Evolutionary conservation across 352 stramenopile genomes (phyloP), one percentile per base, ranked within the genome.

Genomic region (Aphanomyces astaci): DNA sequence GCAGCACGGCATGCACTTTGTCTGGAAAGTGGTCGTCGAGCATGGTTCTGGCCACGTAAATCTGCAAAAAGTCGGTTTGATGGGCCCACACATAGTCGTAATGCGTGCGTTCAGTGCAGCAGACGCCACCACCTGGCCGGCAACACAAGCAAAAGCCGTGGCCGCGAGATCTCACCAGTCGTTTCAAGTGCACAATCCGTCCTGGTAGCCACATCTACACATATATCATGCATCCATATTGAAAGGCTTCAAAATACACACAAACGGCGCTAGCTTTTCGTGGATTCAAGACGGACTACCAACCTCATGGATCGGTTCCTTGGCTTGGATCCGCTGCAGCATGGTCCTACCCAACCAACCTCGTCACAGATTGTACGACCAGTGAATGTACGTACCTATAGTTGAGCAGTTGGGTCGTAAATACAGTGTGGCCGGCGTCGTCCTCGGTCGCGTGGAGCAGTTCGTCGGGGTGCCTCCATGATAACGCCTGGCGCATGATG

Each of bases 1-100:
- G 79, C 5, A 95, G 77, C 49, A 95, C 86, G 66, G 86, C 82
- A 71, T 95, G 84, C 3, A 95, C 85, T 66, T 94, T 95, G 74
- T 95, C 85, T 0, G 86, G 85, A 55, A 95, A 95, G 64, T 95
- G 87, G 54, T 95, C 85, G 73, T 93, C 85, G 24, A 95, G 74
- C 85, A 95, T 95, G 28, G 85, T 93, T 24, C 85, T 84, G 15
- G 78, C 81, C 28, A 95, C 92, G 55, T 80, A 76, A 40, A 94
- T 92, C 55, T 76, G 81, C 63, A 77, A 73, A 63, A 94, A 94
- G 51, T 85, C 70, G 4, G 78, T 78, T 43, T 76, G 72, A 0
- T 72, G 75, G 15, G 82, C 78, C 86, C 86, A 94, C 15, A 72
- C 74, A 65, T 84, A 92, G 32, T 86, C 79, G 71, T 94, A 94